phyloP scores from a whole-genome alignment of 176 grass and related monocot genomes.

The Leersia perrieri region DNA sequence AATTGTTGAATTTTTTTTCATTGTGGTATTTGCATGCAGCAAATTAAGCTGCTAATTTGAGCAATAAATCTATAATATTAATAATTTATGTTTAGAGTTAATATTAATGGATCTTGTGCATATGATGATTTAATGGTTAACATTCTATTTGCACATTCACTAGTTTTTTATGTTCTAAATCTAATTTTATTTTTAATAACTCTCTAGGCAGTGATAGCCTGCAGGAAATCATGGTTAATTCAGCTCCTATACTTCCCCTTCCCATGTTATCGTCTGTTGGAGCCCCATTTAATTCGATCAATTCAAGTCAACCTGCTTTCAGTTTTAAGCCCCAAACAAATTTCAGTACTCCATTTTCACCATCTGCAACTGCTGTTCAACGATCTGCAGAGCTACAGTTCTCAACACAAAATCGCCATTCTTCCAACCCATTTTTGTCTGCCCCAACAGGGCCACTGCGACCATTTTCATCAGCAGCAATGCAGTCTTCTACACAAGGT shows the following conservation, averaged over 20 bases:
- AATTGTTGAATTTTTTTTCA: background rate
- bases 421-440: constrained; percentile 21
- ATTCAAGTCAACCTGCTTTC: background rate
- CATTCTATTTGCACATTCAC: background rate
- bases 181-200: background rate
- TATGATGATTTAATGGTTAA: constrained; percentile 7
- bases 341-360: background rate
- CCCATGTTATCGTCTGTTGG: background rate
- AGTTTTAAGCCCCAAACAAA: background rate
- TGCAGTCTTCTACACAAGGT: background rate
- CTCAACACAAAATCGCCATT: background rate
- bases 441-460: background rate
- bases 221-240: background rate
- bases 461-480: background rate
- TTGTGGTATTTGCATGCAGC: background rate
- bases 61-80: background rate
- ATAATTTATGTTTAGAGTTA: background rate
- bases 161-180: background rate
- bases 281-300: background rate
- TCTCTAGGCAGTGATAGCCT: constrained; percentile 1
- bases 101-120: background rate
- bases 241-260: background rate
- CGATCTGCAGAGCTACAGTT: background rate
- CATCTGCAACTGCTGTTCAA: background rate
- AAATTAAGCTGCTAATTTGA: background rate